phyloP scores from a whole-genome alignment of 352 stramenopile species.

The Vaucheria bursata region DNA sequence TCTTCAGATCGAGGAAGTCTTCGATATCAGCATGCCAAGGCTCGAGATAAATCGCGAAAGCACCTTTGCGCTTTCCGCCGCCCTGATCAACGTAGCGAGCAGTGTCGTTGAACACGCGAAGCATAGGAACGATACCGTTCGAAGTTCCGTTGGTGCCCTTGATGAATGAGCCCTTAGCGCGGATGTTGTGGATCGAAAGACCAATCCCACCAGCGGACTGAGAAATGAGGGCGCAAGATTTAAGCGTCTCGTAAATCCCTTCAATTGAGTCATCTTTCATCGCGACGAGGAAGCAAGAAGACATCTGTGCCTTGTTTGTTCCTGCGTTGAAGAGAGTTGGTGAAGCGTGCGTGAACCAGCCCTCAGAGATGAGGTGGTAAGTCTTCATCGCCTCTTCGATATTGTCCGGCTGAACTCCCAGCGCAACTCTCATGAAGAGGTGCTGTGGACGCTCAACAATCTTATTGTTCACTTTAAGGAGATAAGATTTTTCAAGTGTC shows the following conservation, averaged over 20 bases:
- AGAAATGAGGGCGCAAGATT: slow-evolving; percentile 56
- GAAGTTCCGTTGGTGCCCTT: slow-evolving; percentile 84
- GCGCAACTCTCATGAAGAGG: slow-evolving; percentile 80
- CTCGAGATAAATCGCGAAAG: slow-evolving; percentile 94
- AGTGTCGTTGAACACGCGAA: slow-evolving; percentile 93
- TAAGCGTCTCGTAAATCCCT: slow-evolving; percentile 97
- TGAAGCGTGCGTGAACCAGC: slow-evolving; percentile 92
- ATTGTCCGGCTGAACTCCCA: slow-evolving; percentile 56
- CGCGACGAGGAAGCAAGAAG: slow-evolving; percentile 86
- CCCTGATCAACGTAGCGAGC: slow-evolving; percentile 90
- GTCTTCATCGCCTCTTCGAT: slow-evolving; percentile 75
- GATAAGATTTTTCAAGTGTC: slow-evolving; percentile 84
- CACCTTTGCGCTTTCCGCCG: slow-evolving; percentile 80
- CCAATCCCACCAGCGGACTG: slow-evolving; percentile 91
- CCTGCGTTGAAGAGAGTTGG: slow-evolving; percentile 94
- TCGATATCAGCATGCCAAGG: slow-evolving; percentile 98
- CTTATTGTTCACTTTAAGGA: slow-evolving; percentile 68
- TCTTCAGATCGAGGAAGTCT: slow-evolving; percentile 92
- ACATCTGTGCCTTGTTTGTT: slow-evolving; percentile 84
- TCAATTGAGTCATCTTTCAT: slow-evolving; percentile 95
- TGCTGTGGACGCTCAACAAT: slow-evolving; percentile 65
- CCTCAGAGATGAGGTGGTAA: slow-evolving; percentile 90
- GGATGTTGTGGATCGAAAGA: slow-evolving; percentile 93
- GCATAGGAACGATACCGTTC: slow-evolving; percentile 94
- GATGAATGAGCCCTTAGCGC: slow-evolving; percentile 85